Evolutionary conservation across 768 basidiomycete species (phyloP), one percentile per base, ranked within the genome.

Genomic region (Tulasnella calospora): DNA sequence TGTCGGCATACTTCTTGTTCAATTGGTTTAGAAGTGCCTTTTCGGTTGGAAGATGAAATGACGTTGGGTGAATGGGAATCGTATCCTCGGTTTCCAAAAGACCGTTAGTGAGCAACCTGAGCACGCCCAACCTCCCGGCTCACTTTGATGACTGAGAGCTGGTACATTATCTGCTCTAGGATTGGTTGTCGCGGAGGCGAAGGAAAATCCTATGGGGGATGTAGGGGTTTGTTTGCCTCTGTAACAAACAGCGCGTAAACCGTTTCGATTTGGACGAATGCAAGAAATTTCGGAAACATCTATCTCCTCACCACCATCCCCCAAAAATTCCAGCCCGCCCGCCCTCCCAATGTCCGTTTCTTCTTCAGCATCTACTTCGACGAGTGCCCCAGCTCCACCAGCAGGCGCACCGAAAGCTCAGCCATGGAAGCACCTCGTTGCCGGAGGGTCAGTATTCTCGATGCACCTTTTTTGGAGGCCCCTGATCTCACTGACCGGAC

Each of bases 1-100:
- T 89, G 83, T 99, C 98, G 6, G 97, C 93, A 81, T 97, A 99
- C 85, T 98, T 98, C 83, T 94, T 94, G 87, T 99, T 96, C 80
- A 99, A 87, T 82, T 95, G 94, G 79, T 91, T 89, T 36, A 89
- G 91, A 81, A 98, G 88, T 0, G 95, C 94, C 71, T 92, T 90
- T 71, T 93, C 92, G 55, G 90, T 88, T 0, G 93, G 91, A 0
- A 90, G 86, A 9, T 90, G 92, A 82, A 98, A 98, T 81, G 94
- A 90, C n/a, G 89, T 88, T 10, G 97, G 94, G 73, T 92, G 90
- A n/a, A 99, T 87, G 2, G 94, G 89, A 47, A 98, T 89, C 1
- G 94, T 97, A 85, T 99, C 97, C 95, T 97, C 81, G 41, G 38
- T 27, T 21, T 35, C 41, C 10, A 8, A n/a, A 41, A 40, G 30